phyloP scores from a whole-genome alignment of 495 filamentous ascomycete genomes.

The Penicillium bovifimosum region DNA sequence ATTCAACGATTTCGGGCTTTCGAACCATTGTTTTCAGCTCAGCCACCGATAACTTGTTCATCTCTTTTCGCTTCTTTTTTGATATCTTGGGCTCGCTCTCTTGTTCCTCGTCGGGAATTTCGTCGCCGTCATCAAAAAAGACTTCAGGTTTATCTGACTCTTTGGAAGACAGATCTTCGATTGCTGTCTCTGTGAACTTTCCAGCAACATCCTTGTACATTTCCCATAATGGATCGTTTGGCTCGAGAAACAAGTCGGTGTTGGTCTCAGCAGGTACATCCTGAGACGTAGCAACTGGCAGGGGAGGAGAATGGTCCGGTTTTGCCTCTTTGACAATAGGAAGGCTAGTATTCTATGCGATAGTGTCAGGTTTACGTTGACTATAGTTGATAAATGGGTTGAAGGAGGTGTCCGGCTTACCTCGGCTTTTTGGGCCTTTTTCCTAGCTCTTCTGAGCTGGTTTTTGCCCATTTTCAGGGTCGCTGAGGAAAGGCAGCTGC shows the following conservation, averaged over 20 bases:
- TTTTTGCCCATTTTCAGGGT: slow-evolving; percentile 70
- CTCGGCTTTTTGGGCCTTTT: slow-evolving; percentile 68
- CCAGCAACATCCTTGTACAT: slow-evolving; percentile 76
- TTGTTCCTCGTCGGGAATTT: slow-evolving; percentile 81
- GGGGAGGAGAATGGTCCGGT: not conserved
- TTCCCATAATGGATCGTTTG: slow-evolving; percentile 71
- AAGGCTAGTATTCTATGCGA: slow-evolving; percentile 3
- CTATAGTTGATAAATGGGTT: not conserved
- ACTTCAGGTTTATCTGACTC: slow-evolving; percentile 81
- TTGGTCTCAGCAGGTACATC: slow-evolving; percentile 28
- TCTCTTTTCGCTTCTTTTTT: slow-evolving; percentile 87
- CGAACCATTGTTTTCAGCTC: slow-evolving; percentile 88
- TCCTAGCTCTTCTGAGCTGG: slow-evolving; percentile 78
- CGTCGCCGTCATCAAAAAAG: slow-evolving; percentile 79
- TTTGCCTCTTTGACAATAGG: slow-evolving; percentile 1
- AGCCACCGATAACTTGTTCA: slow-evolving; percentile 88
- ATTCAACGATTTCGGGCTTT: slow-evolving; percentile 93
- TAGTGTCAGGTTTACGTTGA: slow-evolving; percentile 8
- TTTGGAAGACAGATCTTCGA: slow-evolving; percentile 54
- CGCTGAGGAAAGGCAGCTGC: not conserved
- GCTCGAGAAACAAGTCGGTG: slow-evolving; percentile 40
- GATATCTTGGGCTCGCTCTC: slow-evolving; percentile 65
- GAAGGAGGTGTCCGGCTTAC: slow-evolving; percentile 10
- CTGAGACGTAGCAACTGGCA: slow-evolving; percentile 16
- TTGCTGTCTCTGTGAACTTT: slow-evolving; percentile 59